These are phyloP conservation scores for Isatis lusitanica DNA, from an alignment of 441 rosid genomes.

Conservation along the genomic window DNA sequence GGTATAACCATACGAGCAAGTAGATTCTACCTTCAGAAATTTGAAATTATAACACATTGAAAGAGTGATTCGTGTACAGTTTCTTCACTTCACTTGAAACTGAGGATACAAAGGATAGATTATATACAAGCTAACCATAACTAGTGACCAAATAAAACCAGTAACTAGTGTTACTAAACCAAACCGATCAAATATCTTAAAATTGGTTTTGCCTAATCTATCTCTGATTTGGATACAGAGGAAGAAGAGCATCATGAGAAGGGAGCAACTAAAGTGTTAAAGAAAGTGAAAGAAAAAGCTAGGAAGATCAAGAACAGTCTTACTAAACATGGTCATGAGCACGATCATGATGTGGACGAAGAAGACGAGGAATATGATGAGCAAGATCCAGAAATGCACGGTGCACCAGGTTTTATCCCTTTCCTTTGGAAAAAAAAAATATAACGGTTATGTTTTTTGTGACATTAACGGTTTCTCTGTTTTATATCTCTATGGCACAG, in stretches of 20 bases:
- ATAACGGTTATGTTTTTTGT: neutral
- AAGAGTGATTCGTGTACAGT: neutral
- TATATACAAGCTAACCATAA: neutral
- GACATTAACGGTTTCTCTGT: neutral
- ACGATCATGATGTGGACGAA: conserved; percentile 50
- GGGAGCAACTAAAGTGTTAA: conserved; percentile 58
- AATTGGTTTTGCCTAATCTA: neutral
- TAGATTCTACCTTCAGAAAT: neutral
- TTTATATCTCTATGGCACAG: conserved; percentile 30
- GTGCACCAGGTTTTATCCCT: conserved; percentile 34
- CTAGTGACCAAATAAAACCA: neutral
- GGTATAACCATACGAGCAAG: conserved; percentile 14
- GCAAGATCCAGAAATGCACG: conserved; percentile 46
- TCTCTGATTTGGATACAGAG: conserved; percentile 31
- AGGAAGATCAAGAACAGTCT: conserved; percentile 73
- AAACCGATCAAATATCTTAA: neutral
- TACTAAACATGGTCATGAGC: conserved; percentile 47
- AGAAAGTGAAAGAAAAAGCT: conserved; percentile 77
- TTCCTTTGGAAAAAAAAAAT: neutral
- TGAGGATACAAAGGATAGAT: neutral
- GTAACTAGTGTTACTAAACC: neutral
- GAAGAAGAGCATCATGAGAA: conserved; percentile 57
- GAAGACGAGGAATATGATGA: conserved; percentile 57
- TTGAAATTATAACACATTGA: neutral
- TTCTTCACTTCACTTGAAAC: neutral